These are phyloP conservation scores for Fusarium incarnatum DNA, from an alignment of 2,329 filamentous ascomycete species.

Conservation along the genomic window DNA sequence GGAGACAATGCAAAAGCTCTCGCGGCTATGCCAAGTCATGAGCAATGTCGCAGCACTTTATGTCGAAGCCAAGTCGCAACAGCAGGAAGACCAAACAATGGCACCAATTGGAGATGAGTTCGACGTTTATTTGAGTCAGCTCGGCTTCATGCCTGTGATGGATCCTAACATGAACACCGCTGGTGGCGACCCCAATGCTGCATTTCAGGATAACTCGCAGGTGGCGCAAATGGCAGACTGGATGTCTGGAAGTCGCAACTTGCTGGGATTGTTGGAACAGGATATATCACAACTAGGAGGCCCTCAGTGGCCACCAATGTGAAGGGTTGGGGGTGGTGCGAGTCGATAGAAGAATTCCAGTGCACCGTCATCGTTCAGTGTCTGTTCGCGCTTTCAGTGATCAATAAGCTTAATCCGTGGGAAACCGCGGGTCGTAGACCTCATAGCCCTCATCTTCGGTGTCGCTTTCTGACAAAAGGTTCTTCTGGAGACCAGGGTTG, in stretches of 20 bases:
- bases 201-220: conserved; percentile 46
- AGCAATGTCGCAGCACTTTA: conserved; percentile 71
- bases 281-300: conserved; percentile 62
- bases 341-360: conserved; percentile 12
- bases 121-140: conserved; percentile 72
- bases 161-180: conserved; percentile 44
- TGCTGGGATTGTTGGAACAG: conserved; percentile 73
- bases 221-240: conserved; percentile 69
- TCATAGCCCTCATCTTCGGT: conserved; percentile 79
- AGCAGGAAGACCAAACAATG: conserved; percentile 60
- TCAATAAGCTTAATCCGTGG: conserved; percentile 65
- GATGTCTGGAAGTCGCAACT: conserved; percentile 74
- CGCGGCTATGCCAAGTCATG: conserved; percentile 72
- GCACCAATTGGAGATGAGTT: conserved; percentile 68
- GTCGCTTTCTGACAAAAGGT: conserved; percentile 64
- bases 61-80: conserved; percentile 67
- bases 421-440: conserved; percentile 70
- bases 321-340: conserved; percentile 8
- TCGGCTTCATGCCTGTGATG: conserved; percentile 67
- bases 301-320: conserved; percentile 50
- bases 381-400: background rate
- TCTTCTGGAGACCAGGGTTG: conserved; percentile 41
- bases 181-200: conserved; percentile 32
- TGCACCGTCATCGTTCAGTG: background rate
- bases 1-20: conserved; percentile 69